Conservation (phyloP, 1,139 yeast species). For the Taphrina deformans region DNA sequence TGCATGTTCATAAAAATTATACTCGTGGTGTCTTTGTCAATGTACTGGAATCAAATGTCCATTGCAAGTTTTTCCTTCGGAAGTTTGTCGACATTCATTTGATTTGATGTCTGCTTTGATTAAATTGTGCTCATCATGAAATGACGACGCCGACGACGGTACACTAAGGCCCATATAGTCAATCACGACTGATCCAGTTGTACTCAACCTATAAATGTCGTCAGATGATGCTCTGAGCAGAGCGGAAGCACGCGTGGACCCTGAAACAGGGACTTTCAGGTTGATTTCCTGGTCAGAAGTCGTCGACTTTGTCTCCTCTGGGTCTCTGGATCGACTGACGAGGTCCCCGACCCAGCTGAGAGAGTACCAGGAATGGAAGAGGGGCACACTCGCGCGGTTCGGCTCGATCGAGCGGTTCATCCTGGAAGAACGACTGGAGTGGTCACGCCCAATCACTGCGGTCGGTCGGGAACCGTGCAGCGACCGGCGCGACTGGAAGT, state of each 20-base stretch:
- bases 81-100: background rate
- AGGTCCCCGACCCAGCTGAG: slow-evolving; percentile 46
- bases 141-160: too few species aligned
- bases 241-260: slow-evolving; percentile 22
- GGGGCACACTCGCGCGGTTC: slow-evolving; percentile 40
- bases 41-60: too few species aligned
- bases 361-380: slow-evolving; percentile 45
- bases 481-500: slow-evolving; percentile 44
- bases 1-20: background rate
- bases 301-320: background rate
- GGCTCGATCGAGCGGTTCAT: slow-evolving; percentile 45
- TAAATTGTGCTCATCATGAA: background rate
- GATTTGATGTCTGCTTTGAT: slow-evolving; percentile 7
- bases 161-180: too few species aligned
- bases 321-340: slow-evolving; percentile 40
- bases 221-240: background rate
- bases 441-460: slow-evolving; percentile 40
- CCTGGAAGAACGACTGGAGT: slow-evolving; percentile 43
- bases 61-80: too few species aligned
- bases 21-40: too few species aligned
- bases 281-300: slow-evolving; percentile 17
- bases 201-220: too few species aligned
- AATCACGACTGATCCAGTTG: too few species aligned
- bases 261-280: slow-evolving; percentile 6
- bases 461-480: slow-evolving; percentile 38